Base-by-base conservation (phyloP, 208 protist genomes). In the Zelonia costaricensis region DNA sequence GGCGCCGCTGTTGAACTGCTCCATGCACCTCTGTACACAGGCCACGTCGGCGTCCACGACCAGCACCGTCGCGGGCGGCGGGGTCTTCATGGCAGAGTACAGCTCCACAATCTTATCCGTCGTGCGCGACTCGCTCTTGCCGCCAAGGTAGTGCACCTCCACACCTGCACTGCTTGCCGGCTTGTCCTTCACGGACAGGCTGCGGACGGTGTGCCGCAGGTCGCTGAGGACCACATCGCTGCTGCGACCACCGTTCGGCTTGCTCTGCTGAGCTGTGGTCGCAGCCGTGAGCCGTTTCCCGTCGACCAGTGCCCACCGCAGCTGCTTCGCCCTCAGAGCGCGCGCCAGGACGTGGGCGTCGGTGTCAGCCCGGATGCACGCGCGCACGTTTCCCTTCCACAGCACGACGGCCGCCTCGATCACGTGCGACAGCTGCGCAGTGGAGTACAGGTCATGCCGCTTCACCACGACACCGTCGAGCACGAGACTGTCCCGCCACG, bases 331-430 rank as follows among this genome's bases (percentile, higher is more conserved):
- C 52, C 80, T 88, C 52, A 85, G 64, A 3, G 66, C 65, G 23
- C 77, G 73, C 20, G 48, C 51, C 56, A 89, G 69, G 10, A 44
- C 30, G 43, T 74, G 74, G 10, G 48, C 53, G 40, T 90, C 76
- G n/a, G 59, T 68, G 44, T 86, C 69, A 5, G 54, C 36, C 16
- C 83, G 65, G 25, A 93, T 55, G 62, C 77, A 85, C 4, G 83
- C 82, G 0, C 78, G 71, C 13, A 88, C 79, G 62, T 89, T 89
- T 5, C 68, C 73, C 56, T 68, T 76, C 86, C 86, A 93, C 44
- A 90, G 56, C 42, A 60, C 68, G n/a, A 86, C 74, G 25, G 77
- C 78, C 7, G 73, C 75, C 57, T 80, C 68, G 15, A 93, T 49
- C 15, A 80, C 57, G 3, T 67, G 62, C 47, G 39, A 43, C 10